phyloP scores from a whole-genome alignment of 176 grass and related monocot genomes.

The Juncus effusus region DNA sequence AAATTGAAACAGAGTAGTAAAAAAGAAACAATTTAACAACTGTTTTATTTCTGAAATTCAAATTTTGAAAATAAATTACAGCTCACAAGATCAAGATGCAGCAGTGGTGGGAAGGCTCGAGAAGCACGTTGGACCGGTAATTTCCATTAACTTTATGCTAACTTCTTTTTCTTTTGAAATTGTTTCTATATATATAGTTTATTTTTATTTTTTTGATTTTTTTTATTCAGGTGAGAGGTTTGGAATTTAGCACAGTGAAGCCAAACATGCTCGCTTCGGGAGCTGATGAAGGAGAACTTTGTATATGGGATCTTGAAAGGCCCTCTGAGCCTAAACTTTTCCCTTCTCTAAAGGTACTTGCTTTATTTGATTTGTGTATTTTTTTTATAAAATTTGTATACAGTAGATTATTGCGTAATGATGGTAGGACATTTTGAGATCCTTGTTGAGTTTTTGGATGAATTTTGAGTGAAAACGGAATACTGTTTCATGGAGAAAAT shows the following conservation, averaged over 20 bases:
- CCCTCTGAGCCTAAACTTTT: constrained; percentile 59
- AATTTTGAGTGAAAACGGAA: neutral
- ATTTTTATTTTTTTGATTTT: constrained; percentile 19
- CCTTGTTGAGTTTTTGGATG: neutral
- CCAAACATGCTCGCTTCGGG: constrained; percentile 83
- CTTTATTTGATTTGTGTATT: neutral
- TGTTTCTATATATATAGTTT: constrained; percentile 8
- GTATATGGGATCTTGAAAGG: constrained; percentile 92
- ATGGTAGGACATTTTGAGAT: neutral
- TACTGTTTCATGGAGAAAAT: neutral
- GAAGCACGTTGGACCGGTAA: constrained; percentile 87
- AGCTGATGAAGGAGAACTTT: constrained; percentile 79
- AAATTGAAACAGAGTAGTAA: too few relatives aligned
- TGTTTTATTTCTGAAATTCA: too few relatives aligned
- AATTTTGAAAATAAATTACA: constrained; percentile 5
- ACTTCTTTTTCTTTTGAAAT: constrained; percentile 13
- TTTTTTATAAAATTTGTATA: constrained; percentile 3
- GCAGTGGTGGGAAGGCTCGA: constrained; percentile 79
- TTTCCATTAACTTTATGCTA: constrained; percentile 2
- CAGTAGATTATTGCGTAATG: constrained; percentile 3
- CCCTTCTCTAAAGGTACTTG: constrained; percentile 71
- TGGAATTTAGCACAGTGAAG: constrained; percentile 76
- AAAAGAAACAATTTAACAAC: too few relatives aligned
- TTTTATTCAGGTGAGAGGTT: constrained; percentile 58
- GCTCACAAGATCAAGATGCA: constrained; percentile 60